Percentiles rank a stretch among this genome's conserved stretches.
These are phyloP conservation scores for Pseudogymnoascus sp. DNA, from an alignment of 2,329 filamentous ascomycete species.

Conservation along the genomic window DNA sequence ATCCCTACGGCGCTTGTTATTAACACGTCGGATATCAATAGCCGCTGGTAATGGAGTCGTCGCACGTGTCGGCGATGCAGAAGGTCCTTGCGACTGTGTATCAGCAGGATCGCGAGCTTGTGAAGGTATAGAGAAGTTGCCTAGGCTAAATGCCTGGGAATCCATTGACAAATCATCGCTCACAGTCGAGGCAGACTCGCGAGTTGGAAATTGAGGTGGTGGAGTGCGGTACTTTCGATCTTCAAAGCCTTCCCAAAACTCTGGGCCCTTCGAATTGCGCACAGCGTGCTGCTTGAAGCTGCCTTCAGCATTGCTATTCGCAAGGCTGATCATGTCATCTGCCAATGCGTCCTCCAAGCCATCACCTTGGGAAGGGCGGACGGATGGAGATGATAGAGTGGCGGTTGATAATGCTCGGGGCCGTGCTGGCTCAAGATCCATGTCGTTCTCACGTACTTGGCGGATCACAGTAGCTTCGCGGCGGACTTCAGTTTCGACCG, in stretches of 20 bases:
- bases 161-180: conserved; percentile 69
- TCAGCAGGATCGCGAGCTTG: conserved; percentile 4
- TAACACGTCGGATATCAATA: conserved; percentile 69
- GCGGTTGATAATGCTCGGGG: conserved; percentile 41
- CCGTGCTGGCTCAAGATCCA: conserved; percentile 45
- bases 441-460: conserved; percentile 86
- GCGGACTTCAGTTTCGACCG: conserved; percentile 78
- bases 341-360: conserved; percentile 61
- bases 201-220: conserved; percentile 47
- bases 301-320: neutral
- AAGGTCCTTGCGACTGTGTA: conserved; percentile 14
- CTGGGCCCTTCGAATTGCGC: conserved; percentile 61
- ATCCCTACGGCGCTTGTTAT: conserved; percentile 76
- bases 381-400: conserved; percentile 59
- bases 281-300: conserved; percentile 69
- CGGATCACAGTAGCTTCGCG: conserved; percentile 93
- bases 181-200: conserved; percentile 49
- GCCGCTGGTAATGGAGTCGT: conserved; percentile 40
- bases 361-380: conserved; percentile 52
- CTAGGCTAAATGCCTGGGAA: conserved; percentile 41
- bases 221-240: conserved; percentile 50
- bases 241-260: conserved; percentile 75
- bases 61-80: conserved; percentile 24
- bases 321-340: conserved; percentile 49
- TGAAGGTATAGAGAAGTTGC: conserved; percentile 9